A percentile compares a stretch with the other conserved stretches of the same genome.
Evolutionary conservation across 257 asterid genomes (phyloP).

Genomic region (Rubia yunnanensis): DNA sequence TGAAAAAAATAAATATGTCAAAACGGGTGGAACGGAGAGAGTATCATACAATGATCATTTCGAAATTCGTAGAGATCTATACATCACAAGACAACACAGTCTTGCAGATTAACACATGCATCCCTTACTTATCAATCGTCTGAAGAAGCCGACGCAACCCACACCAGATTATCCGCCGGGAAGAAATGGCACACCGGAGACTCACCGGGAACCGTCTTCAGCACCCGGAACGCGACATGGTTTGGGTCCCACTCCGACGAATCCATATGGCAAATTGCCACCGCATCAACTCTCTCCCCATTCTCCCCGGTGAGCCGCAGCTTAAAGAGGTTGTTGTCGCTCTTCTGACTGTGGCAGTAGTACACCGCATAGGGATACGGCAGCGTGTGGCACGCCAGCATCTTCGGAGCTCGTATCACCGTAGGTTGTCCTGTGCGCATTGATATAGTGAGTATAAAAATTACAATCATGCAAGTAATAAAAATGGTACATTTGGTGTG

Average conservation of each 20-base stretch:
- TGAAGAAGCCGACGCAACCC: slow-evolving; percentile 32
- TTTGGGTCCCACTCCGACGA: slow-evolving; percentile 60
- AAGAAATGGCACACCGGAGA: slow-evolving; percentile 77
- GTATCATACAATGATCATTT: too few relatives aligned
- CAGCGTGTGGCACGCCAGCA: slow-evolving; percentile 59
- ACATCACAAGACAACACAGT: background rate
- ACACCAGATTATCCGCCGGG: slow-evolving; percentile 63
- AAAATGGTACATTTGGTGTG: too few relatives aligned
- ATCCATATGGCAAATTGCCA: slow-evolving; percentile 77
- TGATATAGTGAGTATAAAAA: too few relatives aligned
- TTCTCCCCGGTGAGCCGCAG: slow-evolving; percentile 50
- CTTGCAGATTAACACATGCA: background rate
- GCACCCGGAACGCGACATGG: slow-evolving; percentile 55
- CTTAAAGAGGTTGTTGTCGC: slow-evolving; percentile 45
- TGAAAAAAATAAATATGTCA: too few relatives aligned
- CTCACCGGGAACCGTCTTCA: slow-evolving; percentile 47
- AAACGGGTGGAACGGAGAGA: too few relatives aligned
- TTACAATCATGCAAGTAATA: too few relatives aligned
- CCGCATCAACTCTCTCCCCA: slow-evolving; percentile 56
- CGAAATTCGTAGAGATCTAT: background rate
- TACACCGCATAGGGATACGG: slow-evolving; percentile 84
- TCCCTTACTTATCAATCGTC: background rate
- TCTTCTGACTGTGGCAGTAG: slow-evolving; percentile 62
- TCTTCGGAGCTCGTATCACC: slow-evolving; percentile 24
- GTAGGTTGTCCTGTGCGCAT: slow-evolving; percentile 24